These are phyloP conservation scores for Nectriaceae sp. DNA, from an alignment of 2,329 filamentous ascomycete species.

Conservation along the genomic window DNA sequence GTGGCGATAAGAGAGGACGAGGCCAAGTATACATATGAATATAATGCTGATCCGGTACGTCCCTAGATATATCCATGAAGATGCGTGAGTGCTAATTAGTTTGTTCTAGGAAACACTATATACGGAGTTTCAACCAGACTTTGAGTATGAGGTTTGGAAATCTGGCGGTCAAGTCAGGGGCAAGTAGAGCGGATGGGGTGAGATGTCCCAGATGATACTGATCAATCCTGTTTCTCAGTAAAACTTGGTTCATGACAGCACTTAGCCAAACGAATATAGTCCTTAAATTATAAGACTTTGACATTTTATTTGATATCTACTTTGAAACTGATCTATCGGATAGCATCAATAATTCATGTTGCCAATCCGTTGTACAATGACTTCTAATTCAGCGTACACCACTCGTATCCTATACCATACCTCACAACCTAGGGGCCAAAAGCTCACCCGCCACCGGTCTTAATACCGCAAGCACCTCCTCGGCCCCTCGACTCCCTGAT, in stretches of 20 bases:
- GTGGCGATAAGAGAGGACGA: conserved; percentile 38
- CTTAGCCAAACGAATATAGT: too few relatives aligned
- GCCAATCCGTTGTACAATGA: too few relatives aligned
- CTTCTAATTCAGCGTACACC: too few relatives aligned
- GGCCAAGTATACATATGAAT: conserved; percentile 40
- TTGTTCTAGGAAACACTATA: conserved; percentile 32
- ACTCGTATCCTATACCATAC: not conserved
- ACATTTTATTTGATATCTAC: too few relatives aligned
- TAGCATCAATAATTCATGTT: too few relatives aligned
- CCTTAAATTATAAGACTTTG: too few relatives aligned
- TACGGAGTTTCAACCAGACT: conserved; percentile 37
- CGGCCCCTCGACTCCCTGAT: conserved; percentile 17
- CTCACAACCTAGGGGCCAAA: conserved; percentile 9
- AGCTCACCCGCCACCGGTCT: conserved; percentile 5
- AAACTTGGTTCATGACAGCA: too few relatives aligned
- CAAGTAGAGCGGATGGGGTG: conserved; percentile 3
- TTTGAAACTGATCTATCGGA: too few relatives aligned
- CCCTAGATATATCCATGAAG: fast-evolving
- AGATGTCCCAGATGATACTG: not conserved
- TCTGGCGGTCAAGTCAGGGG: conserved; percentile 26
- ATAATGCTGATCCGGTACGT: conserved; percentile 33
- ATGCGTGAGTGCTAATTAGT: not conserved
- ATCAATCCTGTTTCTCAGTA: too few relatives aligned
- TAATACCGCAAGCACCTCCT: conserved; percentile 12
- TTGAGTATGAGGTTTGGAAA: conserved; percentile 36